Percentiles rank a stretch among this genome's conserved stretches.
Evolutionary conservation across 768 basidiomycete genomes (phyloP).

Genomic region (Fistulinella prunicolor): DNA sequence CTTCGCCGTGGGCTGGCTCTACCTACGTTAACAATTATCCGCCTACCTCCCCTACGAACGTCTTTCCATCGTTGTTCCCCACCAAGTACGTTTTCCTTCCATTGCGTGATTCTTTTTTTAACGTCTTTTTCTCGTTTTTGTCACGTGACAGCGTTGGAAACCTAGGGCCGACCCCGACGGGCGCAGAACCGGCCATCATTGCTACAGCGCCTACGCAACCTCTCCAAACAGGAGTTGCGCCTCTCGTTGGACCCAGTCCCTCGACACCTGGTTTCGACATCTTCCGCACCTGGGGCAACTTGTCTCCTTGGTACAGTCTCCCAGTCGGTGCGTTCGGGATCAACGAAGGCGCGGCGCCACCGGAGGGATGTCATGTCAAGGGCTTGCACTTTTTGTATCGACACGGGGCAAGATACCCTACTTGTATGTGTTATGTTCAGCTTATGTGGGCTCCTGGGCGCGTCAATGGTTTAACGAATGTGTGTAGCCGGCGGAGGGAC

Average conservation of each 20-base stretch:
- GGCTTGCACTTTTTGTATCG: conserved; percentile 79
- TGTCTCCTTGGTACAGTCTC: conserved; percentile 87
- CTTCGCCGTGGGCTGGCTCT: conserved; percentile 69
- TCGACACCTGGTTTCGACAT: conserved; percentile 55
- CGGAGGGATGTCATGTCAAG: conserved; percentile 65
- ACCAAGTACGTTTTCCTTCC: conserved; percentile 37
- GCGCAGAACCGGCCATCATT: conserved; percentile 73
- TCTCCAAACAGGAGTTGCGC: conserved; percentile 64
- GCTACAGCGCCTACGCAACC: conserved; percentile 79
- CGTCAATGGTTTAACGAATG: conserved; percentile 1
- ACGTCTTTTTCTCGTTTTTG: no score
- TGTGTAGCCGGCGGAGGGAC: conserved; percentile 58
- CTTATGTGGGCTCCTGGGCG: not conserved
- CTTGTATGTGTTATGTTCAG: conserved; percentile 43
- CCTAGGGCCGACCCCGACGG: conserved; percentile 74
- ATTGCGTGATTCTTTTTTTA: not conserved
- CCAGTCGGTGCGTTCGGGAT: conserved; percentile 63
- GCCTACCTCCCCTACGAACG: conserved; percentile 71
- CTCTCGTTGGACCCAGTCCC: conserved; percentile 51
- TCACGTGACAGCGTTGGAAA: conserved; percentile 55
- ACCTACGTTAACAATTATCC: conserved; percentile 69
- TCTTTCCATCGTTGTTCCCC: conserved; percentile 69
- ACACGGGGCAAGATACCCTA: conserved; percentile 78
- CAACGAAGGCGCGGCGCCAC: conserved; percentile 66
- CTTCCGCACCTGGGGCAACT: conserved; percentile 79